Conservation (phyloP, 129 eudicot species). For the Heracleum sosnowskyi region DNA sequence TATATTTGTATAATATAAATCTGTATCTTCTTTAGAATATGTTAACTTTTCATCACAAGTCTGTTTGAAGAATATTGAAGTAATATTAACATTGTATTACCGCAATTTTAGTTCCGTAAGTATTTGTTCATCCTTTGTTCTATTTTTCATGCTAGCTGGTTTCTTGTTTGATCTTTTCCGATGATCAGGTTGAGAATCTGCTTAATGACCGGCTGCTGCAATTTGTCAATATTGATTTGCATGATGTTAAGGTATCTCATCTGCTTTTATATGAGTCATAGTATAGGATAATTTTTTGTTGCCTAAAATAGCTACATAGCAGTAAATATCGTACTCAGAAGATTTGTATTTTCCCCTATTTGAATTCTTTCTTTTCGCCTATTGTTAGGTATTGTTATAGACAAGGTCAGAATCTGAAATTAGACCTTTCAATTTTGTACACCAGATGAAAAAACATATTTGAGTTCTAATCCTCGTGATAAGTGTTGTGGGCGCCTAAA, state of each 20-base stretch:
- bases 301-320: neutral
- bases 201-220: conserved; percentile 85
- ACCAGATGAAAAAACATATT: neutral
- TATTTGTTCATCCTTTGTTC: neutral
- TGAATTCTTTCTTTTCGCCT: neutral
- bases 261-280: conserved; percentile 3
- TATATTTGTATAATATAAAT: neutral
- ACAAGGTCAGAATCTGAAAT: neutral
- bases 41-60: neutral
- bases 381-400: neutral
- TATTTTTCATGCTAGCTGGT: conserved; percentile 7
- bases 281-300: neutral
- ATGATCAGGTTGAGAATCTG: conserved; percentile 85
- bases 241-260: conserved; percentile 77
- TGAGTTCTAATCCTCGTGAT: neutral
- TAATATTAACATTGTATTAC: neutral
- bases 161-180: conserved; percentile 15
- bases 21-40: neutral
- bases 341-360: neutral
- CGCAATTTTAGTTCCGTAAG: neutral
- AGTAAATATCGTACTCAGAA: neutral
- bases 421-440: neutral
- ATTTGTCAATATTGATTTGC: conserved; percentile 88
- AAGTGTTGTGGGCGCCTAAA: neutral
- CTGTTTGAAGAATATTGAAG: neutral